phyloP scores from a whole-genome alignment of 2,329 filamentous ascomycete genomes.

The Rhynchosporium graminicola region DNA sequence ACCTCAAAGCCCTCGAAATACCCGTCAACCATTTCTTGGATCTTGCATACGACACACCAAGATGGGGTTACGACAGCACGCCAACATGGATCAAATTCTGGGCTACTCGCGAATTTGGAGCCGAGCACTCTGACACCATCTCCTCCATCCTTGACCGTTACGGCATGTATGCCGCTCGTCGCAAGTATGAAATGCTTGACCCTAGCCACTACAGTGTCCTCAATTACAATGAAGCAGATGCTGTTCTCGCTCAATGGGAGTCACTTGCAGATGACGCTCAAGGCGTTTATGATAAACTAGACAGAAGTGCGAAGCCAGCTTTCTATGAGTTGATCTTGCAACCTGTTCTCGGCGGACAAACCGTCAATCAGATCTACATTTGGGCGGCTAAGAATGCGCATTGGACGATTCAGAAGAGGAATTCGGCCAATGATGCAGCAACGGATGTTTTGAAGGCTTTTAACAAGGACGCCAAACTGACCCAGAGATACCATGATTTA shows the following conservation, averaged over 20 bases:
- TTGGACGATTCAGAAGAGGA: slow-evolving; percentile 57
- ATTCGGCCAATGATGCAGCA: slow-evolving; percentile 56
- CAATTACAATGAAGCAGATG: slow-evolving; percentile 65
- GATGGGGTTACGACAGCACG: slow-evolving; percentile 57
- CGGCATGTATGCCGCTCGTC: slow-evolving; percentile 55
- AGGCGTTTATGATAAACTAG: slow-evolving; percentile 55
- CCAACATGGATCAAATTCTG: slow-evolving; percentile 57
- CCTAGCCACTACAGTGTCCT: slow-evolving; percentile 59
- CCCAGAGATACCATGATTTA: slow-evolving; percentile 56
- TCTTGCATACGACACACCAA: slow-evolving; percentile 63
- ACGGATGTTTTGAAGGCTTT: slow-evolving; percentile 54
- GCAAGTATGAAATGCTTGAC: slow-evolving; percentile 65
- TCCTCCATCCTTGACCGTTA: slow-evolving; percentile 56
- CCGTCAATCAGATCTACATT: slow-evolving; percentile 56
- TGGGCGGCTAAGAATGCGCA: slow-evolving; percentile 54
- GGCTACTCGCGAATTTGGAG: slow-evolving; percentile 59
- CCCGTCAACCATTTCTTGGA: slow-evolving; percentile 69
- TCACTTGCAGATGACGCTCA: slow-evolving; percentile 55
- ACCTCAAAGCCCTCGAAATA: slow-evolving; percentile 61
- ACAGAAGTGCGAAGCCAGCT: slow-evolving; percentile 52
- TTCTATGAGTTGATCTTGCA: slow-evolving; percentile 66
- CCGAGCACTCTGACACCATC: slow-evolving; percentile 49
- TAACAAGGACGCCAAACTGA: slow-evolving; percentile 57
- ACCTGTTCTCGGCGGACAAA: slow-evolving; percentile 58
- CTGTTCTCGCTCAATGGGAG: slow-evolving; percentile 56